A percentile compares a stretch with the other conserved stretches of the same genome.
These are phyloP conservation scores for Raphanus hybrid DNA, from an alignment of 441 rosid species.

Conservation along the genomic window DNA sequence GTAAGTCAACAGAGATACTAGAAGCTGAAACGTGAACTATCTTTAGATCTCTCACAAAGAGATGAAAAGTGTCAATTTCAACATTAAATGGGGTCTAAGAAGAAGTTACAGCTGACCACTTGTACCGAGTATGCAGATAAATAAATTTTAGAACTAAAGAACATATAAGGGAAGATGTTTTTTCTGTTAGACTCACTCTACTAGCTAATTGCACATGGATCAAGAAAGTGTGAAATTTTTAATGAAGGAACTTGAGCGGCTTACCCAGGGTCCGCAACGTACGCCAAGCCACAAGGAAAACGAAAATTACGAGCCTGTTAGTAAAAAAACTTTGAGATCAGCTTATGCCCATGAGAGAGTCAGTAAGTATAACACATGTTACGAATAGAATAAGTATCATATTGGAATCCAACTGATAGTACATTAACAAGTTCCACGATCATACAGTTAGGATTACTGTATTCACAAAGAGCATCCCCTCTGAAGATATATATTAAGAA, in stretches of 20 bases:
- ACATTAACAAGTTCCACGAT: conserved; percentile 1
- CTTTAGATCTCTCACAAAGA: neutral
- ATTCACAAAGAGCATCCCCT: conserved; percentile 6
- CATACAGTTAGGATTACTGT: conserved; percentile 7
- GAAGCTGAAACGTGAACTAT: conserved; percentile 11
- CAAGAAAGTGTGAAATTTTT: conserved; percentile 17
- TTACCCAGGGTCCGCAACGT: conserved; percentile 97
- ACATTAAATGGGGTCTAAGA: conserved; percentile 1
- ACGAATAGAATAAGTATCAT: conserved; percentile 8
- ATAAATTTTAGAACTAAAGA: neutral
- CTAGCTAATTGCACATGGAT: conserved; percentile 2
- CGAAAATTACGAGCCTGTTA: conserved; percentile 97
- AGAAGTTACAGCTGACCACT: neutral
- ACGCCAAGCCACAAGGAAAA: conserved; percentile 92
- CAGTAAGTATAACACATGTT: conserved; percentile 13
- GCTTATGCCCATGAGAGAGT: conserved; percentile 29
- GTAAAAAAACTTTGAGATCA: conserved; percentile 23
- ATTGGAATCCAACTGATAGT: neutral
- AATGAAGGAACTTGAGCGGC: conserved; percentile 39
- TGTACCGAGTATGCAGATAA: neutral
- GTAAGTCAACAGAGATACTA: conserved; percentile 18
- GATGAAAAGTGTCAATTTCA: conserved; percentile 4
- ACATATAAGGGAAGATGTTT: neutral
- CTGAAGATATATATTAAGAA: neutral
- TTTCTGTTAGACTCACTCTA: neutral